Percentiles rank a stretch among this genome's conserved stretches.
Conservation (phyloP, 2,329 filamentous ascomycete genomes). For the Ustulina deusta region DNA sequence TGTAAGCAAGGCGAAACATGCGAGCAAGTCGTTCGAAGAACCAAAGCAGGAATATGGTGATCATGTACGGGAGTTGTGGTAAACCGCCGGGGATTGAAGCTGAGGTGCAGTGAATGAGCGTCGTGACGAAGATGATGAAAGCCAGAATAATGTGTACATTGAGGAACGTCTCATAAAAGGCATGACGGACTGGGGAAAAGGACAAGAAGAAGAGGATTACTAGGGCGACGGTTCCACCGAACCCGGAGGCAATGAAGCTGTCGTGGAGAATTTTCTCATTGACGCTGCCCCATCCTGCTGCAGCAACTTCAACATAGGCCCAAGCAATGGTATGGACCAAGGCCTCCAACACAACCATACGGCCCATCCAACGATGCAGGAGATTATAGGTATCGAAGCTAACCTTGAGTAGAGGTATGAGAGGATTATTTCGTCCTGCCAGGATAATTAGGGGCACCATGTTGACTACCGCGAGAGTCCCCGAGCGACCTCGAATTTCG, state of each 20-base stretch:
- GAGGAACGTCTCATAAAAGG: conserved; percentile 97
- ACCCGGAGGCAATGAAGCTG: conserved; percentile 74
- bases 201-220: conserved; percentile 75
- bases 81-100: conserved; percentile 73
- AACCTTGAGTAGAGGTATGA: conserved; percentile 84
- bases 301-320: conserved; percentile 76
- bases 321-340: conserved; percentile 79
- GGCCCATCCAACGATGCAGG: conserved; percentile 84
- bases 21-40: conserved; percentile 75
- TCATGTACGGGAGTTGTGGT: conserved; percentile 79
- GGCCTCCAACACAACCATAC: conserved; percentile 77
- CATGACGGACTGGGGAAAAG: conserved; percentile 85
- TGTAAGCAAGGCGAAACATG: conserved; percentile 71
- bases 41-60: conserved; percentile 83
- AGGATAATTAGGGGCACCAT: conserved; percentile 92
- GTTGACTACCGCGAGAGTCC: conserved; percentile 86
- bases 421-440: conserved; percentile 90
- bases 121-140: conserved; percentile 73
- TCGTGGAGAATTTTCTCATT: conserved; percentile 65
- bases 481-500: conserved; percentile 86
- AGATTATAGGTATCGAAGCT: conserved; percentile 98
- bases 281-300: conserved; percentile 72
- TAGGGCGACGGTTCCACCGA: conserved; percentile 71
- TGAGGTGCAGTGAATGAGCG: conserved; percentile 82
- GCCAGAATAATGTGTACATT: conserved; percentile 85